phyloP scores from a whole-genome alignment of 2,329 filamentous ascomycete species.

The Torrubiellomyces zombiae region DNA sequence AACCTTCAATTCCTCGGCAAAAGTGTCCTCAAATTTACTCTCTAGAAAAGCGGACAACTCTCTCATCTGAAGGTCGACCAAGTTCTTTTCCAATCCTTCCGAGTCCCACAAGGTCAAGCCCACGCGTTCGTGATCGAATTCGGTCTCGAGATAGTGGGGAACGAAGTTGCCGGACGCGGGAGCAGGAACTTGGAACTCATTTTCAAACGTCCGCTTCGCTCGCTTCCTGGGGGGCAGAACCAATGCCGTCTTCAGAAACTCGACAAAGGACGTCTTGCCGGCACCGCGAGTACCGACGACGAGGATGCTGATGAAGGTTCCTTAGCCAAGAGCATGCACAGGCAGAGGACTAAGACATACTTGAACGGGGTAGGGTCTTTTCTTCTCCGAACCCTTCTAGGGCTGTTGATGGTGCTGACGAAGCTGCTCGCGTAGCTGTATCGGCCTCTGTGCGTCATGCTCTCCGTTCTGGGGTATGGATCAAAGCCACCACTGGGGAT shows the following conservation, averaged over 20 bases:
- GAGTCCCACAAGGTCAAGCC: slow-evolving; percentile 96
- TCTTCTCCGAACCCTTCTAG: slow-evolving; percentile 76
- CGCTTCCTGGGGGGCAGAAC: slow-evolving; percentile 71
- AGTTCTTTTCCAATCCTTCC: slow-evolving; percentile 81
- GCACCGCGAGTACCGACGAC: slow-evolving; percentile 75
- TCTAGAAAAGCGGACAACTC: slow-evolving; percentile 88
- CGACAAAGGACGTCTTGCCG: slow-evolving; percentile 92
- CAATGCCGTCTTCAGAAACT: slow-evolving; percentile 79
- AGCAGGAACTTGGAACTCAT: slow-evolving; percentile 36
- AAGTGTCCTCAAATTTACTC: slow-evolving; percentile 96
- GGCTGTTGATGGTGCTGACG: slow-evolving; percentile 82
- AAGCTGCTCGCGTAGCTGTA: slow-evolving; percentile 93
- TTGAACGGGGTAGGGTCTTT: slow-evolving; percentile 98
- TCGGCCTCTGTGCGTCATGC: slow-evolving; percentile 90
- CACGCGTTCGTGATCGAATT: slow-evolving; percentile 81
- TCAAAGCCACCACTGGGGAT: slow-evolving; percentile 49
- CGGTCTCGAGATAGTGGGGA: slow-evolving; percentile 81
- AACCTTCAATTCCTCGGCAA: slow-evolving; percentile 95
- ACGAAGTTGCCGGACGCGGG: slow-evolving; percentile 56
- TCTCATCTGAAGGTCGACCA: slow-evolving; percentile 84
- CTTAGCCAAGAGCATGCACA: not conserved
- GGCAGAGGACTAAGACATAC: too few species aligned
- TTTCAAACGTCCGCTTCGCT: slow-evolving; percentile 35
- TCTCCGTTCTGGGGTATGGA: slow-evolving; percentile 70
- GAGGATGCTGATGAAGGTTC: slow-evolving; percentile 47